Conservation (phyloP, 768 basidiomycete species). For the Boletales sp. region DNA sequence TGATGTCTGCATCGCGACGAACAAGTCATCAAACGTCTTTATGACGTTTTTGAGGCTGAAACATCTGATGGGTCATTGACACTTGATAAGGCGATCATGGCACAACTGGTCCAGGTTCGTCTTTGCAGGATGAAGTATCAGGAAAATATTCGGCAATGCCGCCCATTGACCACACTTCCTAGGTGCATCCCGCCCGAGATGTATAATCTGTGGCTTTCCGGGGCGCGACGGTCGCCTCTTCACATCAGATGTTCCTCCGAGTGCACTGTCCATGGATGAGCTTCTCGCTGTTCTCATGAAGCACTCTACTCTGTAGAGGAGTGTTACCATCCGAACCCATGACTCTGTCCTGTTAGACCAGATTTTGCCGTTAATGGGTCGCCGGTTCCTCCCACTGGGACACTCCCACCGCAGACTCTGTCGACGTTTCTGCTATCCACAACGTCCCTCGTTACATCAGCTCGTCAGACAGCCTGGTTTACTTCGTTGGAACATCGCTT, state of each 20-base stretch:
- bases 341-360: constrained; percentile 37
- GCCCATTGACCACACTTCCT: constrained; percentile 51
- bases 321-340: constrained; percentile 38
- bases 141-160: constrained; percentile 40
- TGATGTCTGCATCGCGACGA: constrained; percentile 34
- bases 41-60: too few relatives aligned
- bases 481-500: constrained; percentile 33
- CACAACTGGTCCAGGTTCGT: constrained; percentile 40
- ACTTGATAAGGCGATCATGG: too few relatives aligned
- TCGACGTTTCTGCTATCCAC: constrained; percentile 29
- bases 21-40: too few relatives aligned
- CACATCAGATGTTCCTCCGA: constrained; percentile 38
- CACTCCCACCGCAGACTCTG: constrained; percentile 15
- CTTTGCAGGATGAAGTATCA: constrained; percentile 40
- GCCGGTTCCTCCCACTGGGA: constrained; percentile 33
- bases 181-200: constrained; percentile 53
- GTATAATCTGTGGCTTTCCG: constrained; percentile 55
- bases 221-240: constrained; percentile 41
- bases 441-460: constrained; percentile 34
- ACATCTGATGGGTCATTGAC: too few relatives aligned
- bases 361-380: constrained; percentile 36
- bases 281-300: constrained; percentile 40
- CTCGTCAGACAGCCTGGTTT: constrained; percentile 35
- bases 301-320: constrained; percentile 42
- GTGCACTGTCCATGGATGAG: constrained; percentile 28